phyloP scores from a whole-genome alignment of 805 yeast species.

The Cyberlindnera bimundalis region DNA sequence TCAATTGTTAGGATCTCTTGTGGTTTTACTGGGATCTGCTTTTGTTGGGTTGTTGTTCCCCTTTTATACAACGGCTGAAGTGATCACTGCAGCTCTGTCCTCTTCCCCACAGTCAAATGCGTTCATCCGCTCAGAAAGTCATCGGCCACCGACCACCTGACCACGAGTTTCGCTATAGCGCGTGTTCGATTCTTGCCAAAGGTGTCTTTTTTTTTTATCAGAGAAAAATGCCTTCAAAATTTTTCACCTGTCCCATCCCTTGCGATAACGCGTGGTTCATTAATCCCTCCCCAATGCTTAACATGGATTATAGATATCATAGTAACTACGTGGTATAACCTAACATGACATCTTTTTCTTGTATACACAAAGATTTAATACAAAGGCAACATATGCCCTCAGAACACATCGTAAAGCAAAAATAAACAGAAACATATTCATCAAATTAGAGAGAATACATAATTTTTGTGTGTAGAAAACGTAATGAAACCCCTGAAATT shows the following conservation, averaged over 20 bases:
- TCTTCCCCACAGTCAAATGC: constrained; percentile 6
- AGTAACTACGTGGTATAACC: no score
- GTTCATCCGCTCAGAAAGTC: not conserved
- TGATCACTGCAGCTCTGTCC: not conserved
- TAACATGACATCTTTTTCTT: constrained; percentile 17
- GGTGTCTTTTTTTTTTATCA: not conserved
- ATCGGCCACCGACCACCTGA: constrained; percentile 5
- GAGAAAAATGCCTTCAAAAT: not conserved
- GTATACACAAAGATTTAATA: constrained; percentile 13
- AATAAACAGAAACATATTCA: constrained; percentile 4
- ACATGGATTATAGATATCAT: no score
- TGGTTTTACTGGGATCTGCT: no score
- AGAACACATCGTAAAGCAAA: not conserved
- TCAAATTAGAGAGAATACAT: constrained; percentile 21
- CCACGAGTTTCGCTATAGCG: not conserved
- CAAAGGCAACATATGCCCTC: not conserved
- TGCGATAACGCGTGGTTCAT: no score
- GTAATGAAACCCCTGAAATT: constrained; percentile 17
- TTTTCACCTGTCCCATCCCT: constrained; percentile 4
- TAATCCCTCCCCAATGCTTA: no score
- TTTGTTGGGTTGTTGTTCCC: no score
- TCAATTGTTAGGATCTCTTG: no score
- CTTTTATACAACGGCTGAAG: not conserved
- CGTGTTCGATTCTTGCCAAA: constrained; percentile 7
- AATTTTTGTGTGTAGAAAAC: constrained; percentile 17